phyloP scores from a whole-genome alignment of 805 yeast genomes.

The Ogataea neopini region DNA sequence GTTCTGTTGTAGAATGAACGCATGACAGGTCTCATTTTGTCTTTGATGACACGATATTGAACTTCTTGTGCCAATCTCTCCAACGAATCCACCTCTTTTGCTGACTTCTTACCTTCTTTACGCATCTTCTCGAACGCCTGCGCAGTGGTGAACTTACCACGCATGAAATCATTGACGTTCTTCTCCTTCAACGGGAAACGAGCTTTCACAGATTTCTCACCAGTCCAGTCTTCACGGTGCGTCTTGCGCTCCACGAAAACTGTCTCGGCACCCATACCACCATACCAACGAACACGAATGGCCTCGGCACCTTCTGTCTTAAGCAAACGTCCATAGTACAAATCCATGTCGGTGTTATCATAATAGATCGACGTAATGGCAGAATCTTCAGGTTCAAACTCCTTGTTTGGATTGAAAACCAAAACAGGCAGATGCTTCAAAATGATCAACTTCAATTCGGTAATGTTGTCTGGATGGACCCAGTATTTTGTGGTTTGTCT shows the following conservation, averaged over 20 bases:
- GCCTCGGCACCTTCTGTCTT: slow-evolving; percentile 99
- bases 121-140: slow-evolving; percentile 92
- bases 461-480: slow-evolving; percentile 98
- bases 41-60: slow-evolving; percentile 84
- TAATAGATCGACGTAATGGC: slow-evolving; percentile 97
- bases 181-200: slow-evolving; percentile 91
- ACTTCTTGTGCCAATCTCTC: slow-evolving; percentile 92
- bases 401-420: slow-evolving; percentile 95
- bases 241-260: slow-evolving; percentile 97
- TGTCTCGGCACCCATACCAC: slow-evolving; percentile 92
- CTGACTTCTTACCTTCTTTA: slow-evolving; percentile 85
- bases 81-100: slow-evolving; percentile 84
- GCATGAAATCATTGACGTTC: slow-evolving; percentile 79
- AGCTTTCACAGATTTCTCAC: slow-evolving; percentile 98
- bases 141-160: slow-evolving; percentile 81
- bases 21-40: slow-evolving; percentile 87
- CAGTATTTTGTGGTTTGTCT: slow-evolving; percentile 98
- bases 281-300: slow-evolving; percentile 97
- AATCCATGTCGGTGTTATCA: slow-evolving; percentile 85
- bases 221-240: slow-evolving; percentile 99
- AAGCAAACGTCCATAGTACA: slow-evolving; percentile 90
- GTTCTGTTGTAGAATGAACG: slow-evolving; percentile 97
- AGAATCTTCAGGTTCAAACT: slow-evolving; percentile 89
- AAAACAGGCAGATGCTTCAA: slow-evolving; percentile 95
- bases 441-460: slow-evolving; percentile 89